phyloP scores from a whole-genome alignment of 352 stramenopile genomes.

The Phytophthora sojae region DNA sequence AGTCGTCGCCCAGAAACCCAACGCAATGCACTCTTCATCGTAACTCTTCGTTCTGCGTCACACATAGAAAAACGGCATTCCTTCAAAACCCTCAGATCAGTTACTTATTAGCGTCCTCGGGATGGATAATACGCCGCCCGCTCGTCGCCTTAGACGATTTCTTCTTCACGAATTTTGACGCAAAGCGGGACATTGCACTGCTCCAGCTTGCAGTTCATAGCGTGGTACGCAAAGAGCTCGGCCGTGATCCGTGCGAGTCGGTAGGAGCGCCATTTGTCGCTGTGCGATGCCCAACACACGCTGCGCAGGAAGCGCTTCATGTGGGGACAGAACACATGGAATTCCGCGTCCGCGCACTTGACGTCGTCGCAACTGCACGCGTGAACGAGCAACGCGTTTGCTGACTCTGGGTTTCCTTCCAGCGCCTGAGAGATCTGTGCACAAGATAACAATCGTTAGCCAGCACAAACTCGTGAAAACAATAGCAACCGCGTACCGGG shows the following conservation, averaged over 20 bases:
- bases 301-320: conserved; percentile 80
- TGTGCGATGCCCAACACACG: conserved; percentile 74
- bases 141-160: conserved; percentile 48
- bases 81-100: conserved; percentile 6
- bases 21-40: conserved; percentile 14
- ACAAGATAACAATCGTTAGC: neutral
- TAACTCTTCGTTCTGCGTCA: neutral
- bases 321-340: conserved; percentile 55
- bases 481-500: conserved; percentile 7
- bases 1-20: neutral
- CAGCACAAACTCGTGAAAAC: neutral
- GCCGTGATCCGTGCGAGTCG: conserved; percentile 53
- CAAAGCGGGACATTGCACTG: conserved; percentile 56
- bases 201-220: conserved; percentile 47
- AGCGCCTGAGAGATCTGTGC: conserved; percentile 55
- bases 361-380: conserved; percentile 63
- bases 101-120: conserved; percentile 19
- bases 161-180: conserved; percentile 49
- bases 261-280: conserved; percentile 56
- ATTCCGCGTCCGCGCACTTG: conserved; percentile 47
- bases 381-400: conserved; percentile 65
- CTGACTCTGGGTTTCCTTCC: conserved; percentile 47
- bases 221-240: conserved; percentile 65
- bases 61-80: neutral
- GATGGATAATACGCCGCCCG: neutral